phyloP scores from a whole-genome alignment of 2,329 filamentous ascomycete genomes.

The Fusarium chlamydosporum region DNA sequence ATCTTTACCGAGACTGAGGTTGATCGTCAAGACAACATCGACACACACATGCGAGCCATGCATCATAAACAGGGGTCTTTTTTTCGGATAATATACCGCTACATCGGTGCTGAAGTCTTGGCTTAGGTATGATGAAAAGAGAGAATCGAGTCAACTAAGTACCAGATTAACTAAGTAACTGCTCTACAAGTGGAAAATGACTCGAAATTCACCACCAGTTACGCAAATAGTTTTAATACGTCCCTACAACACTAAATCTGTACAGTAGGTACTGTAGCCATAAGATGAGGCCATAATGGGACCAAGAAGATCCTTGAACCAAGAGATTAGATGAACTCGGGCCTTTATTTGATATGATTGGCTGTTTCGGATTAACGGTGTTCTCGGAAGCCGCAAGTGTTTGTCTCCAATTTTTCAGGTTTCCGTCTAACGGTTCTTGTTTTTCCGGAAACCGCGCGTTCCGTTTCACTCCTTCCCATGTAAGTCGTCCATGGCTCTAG shows the following conservation, averaged over 20 bases:
- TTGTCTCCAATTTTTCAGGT: conserved; percentile 4
- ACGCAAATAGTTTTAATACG: neutral
- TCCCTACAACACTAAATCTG: neutral
- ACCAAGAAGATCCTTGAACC: conserved; percentile 4
- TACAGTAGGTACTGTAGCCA: no score
- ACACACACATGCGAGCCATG: neutral
- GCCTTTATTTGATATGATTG: conserved; percentile 26
- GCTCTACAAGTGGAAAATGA: neutral
- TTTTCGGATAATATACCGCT: conserved; percentile 26
- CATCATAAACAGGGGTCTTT: conserved; percentile 20
- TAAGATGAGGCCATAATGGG: conserved; percentile 19
- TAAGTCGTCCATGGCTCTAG: neutral
- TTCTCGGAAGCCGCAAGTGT: conserved; percentile 33
- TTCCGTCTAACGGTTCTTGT: neutral
- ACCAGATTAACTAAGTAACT: neutral
- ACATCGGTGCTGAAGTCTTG: conserved; percentile 26
- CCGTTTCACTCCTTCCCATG: conserved; percentile 36
- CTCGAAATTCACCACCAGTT: neutral
- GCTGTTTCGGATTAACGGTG: conserved; percentile 34
- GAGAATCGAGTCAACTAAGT: neutral
- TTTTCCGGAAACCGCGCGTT: conserved; percentile 46
- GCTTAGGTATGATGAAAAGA: conserved; percentile 2
- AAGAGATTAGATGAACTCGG: conserved; percentile 5
- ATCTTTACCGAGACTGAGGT: neutral
- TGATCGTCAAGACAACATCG: neutral